Base-by-base conservation (phyloP, 192 early-diverging fungal species). In the Podila epigama region DNA sequence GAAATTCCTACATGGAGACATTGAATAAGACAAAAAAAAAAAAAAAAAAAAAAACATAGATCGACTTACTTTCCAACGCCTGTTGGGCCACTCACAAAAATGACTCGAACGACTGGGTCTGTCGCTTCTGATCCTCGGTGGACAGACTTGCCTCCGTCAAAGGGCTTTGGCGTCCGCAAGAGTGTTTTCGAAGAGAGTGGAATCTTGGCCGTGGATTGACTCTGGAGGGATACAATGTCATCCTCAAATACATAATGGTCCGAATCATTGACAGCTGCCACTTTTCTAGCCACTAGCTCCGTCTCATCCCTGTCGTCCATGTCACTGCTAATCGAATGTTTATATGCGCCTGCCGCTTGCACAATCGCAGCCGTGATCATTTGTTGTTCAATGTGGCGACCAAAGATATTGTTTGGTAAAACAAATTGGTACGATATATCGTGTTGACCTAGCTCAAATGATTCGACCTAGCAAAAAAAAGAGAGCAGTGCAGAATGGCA, bases 11-110 rank as follows among this genome's bases (percentile, higher is more conserved):
- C n/a, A n/a, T n/a, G n/a, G n/a, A n/a, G n/a, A n/a, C n/a, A n/a
- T n/a, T n/a, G n/a, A 31, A 60, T 6, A 4, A 25, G 16, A 39
- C n/a, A 13, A 34, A 22, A 0, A 62, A 31, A 63, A 25, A 9
- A 12, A 20, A 15, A 62, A 37, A 36, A 29, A 62, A 51, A 28
- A 25, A 11, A 51, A 15, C n/a, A 2, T 28, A 51, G 16, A 3
- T 34, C 18, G 31, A 68, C 66, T 22, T 77, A 77, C 73, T 77
- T 77, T 29, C 73, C 73, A 36, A 77, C 73, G 1, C 73, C 73
- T 25, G 73, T 64, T 2, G 73, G 55, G 3, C 73, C 73, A 48
- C 73, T 64, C 22, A 77, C 66, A 53, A 77, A 77, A 3, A 77
- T 67, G 0, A 77, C 73, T 29, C 73, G 41, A 1, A 77, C 61